phyloP scores from a whole-genome alignment of 2,329 filamentous ascomycete species.

The Cordyceps sp. region DNA sequence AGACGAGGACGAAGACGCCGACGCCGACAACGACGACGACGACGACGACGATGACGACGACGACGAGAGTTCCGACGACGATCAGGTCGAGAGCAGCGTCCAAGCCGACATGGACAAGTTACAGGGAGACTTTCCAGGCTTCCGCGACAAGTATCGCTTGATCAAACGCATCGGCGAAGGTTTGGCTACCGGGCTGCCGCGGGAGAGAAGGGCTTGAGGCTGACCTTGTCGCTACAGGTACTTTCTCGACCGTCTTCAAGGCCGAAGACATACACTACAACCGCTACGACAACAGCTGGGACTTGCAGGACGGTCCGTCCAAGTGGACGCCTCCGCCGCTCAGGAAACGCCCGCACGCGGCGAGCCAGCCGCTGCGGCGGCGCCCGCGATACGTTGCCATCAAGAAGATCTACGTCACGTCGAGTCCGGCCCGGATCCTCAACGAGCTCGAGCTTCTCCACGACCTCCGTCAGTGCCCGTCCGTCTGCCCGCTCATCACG shows the following conservation, averaged over 20 bases:
- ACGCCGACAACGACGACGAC: conserved; percentile 13
- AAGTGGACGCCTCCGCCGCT: conserved; percentile 55
- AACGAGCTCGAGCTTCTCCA: conserved; percentile 92
- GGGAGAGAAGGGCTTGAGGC: too few species aligned
- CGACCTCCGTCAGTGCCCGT: conserved; percentile 65
- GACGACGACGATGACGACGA: conserved; percentile 16
- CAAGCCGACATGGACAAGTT: conserved; percentile 78
- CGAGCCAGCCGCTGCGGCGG: conserved; percentile 13
- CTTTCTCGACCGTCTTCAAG: conserved; percentile 98
- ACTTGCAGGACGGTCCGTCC: conserved; percentile 49
- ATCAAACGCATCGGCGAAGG: conserved; percentile 97
- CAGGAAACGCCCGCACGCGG: conserved; percentile 24
- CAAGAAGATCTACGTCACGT: conserved; percentile 99
- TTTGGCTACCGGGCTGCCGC: too few species aligned
- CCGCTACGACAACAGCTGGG: conserved; percentile 74
- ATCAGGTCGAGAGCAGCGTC: conserved; percentile 50
- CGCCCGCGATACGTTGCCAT: conserved; percentile 72
- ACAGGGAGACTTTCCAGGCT: conserved; percentile 66
- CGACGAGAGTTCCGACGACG: conserved; percentile 16
- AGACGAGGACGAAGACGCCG: conserved; percentile 7
- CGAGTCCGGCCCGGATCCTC: conserved; percentile 79
- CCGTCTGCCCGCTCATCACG: conserved; percentile 89
- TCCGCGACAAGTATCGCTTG: conserved; percentile 68
- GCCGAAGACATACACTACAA: conserved; percentile 85
- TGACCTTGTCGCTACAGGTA: conserved; percentile 41